Evolutionary conservation across 768 basidiomycete genomes (phyloP).

Genomic region (Hydnomerulius pinastri): DNA sequence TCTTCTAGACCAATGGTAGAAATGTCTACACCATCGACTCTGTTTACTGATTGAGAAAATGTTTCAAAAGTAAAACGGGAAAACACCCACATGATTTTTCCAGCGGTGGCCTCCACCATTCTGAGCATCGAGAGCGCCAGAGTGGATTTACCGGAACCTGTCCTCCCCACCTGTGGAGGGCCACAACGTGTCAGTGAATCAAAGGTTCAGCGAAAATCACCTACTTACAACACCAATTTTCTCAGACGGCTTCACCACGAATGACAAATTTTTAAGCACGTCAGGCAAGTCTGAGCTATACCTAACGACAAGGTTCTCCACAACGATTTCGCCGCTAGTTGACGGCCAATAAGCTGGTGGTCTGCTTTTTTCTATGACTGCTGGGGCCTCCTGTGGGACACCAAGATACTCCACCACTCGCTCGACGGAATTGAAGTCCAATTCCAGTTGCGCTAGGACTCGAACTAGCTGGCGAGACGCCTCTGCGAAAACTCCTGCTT

Average conservation of each 20-base stretch:
- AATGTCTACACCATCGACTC: constrained; percentile 74
- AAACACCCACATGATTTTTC: constrained; percentile 54
- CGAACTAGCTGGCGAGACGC: constrained; percentile 68
- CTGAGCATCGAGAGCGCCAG: constrained; percentile 28
- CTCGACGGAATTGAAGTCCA: constrained; percentile 76
- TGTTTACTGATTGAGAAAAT: constrained; percentile 15
- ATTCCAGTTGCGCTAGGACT: constrained; percentile 68
- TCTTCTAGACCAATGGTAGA: constrained; percentile 68
- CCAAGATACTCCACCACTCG: constrained; percentile 71
- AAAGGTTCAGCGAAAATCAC: neutral
- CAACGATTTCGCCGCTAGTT: constrained; percentile 53
- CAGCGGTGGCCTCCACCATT: constrained; percentile 57
- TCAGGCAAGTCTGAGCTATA: constrained; percentile 66
- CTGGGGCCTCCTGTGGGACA: constrained; percentile 68
- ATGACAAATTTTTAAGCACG: constrained; percentile 58
- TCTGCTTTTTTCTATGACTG: constrained; percentile 51
- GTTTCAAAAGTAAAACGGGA: neutral
- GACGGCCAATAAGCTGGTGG: constrained; percentile 80
- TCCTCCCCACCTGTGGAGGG: constrained; percentile 56
- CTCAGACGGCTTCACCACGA: constrained; percentile 59
- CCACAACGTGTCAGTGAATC: constrained; percentile 1
- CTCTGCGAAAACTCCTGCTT: constrained; percentile 69
- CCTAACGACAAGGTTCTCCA: constrained; percentile 59
- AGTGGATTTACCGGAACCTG: constrained; percentile 58
- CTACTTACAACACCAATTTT: constrained; percentile 66